phyloP scores from a whole-genome alignment of 1,284 basidiomycete species.

The Kalmanozyma brasiliensis region DNA sequence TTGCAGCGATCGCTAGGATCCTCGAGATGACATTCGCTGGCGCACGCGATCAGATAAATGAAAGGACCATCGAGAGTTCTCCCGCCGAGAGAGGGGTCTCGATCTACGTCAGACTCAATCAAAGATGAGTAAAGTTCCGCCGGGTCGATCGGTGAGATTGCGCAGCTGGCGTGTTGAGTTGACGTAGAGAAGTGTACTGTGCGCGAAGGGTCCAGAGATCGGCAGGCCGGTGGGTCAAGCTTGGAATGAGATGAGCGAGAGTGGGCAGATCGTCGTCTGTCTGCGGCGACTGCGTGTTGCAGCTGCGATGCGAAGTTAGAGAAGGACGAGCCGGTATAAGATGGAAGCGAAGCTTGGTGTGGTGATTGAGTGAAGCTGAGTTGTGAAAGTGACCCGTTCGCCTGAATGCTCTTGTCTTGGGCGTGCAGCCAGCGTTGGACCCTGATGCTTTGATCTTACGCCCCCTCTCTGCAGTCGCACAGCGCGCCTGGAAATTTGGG shows the following conservation, averaged over 20 bases:
- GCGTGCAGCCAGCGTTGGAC: conserved; percentile 6
- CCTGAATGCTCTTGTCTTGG: background rate
- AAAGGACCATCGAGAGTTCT: background rate
- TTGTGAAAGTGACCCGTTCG: conserved; percentile 13
- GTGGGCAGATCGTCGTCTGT: too few species aligned
- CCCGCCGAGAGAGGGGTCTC: too few species aligned
- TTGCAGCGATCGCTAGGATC: background rate
- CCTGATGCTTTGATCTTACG: conserved; percentile 10
- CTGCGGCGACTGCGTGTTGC: too few species aligned
- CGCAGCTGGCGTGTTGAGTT: too few species aligned
- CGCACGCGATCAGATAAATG: conserved; percentile 9
- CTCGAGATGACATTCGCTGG: conserved; percentile 8
- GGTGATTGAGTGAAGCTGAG: background rate
- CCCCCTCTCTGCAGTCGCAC: conserved; percentile 3
- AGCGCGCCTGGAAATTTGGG: background rate
- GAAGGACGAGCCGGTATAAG: too few species aligned
- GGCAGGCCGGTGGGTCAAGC: too few species aligned
- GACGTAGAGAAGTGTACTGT: too few species aligned
- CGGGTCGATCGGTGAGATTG: background rate
- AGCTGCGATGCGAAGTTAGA: too few species aligned
- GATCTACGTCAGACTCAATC: too few species aligned
- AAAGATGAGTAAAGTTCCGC: background rate
- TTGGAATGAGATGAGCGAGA: too few species aligned
- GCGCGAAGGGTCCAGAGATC: background rate
- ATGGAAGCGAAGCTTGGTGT: conserved; percentile 2